These are phyloP conservation scores for Trichophaea hybrida DNA, from an alignment of 2,329 filamentous ascomycete species.

Conservation along the genomic window DNA sequence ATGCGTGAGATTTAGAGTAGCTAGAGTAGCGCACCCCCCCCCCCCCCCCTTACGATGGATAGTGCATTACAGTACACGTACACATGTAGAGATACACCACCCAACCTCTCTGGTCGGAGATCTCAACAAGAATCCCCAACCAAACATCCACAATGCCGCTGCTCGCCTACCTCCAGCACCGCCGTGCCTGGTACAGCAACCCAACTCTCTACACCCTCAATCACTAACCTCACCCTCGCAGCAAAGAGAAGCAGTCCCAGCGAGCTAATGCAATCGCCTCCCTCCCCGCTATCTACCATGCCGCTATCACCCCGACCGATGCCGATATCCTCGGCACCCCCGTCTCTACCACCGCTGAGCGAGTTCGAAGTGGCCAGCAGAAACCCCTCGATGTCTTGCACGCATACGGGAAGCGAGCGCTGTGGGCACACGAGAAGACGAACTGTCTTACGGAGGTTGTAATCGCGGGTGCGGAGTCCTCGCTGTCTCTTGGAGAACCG, in stretches of 20 bases:
- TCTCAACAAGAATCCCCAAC: too few species aligned
- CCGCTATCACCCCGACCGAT: constrained; percentile 49
- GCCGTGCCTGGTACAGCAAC: constrained; percentile 13
- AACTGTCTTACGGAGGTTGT: constrained; percentile 85
- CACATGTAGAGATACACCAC: neutral
- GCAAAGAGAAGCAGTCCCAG: constrained; percentile 65
- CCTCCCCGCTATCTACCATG: constrained; percentile 51
- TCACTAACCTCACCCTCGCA: constrained; percentile 31
- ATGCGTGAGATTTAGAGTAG: too few species aligned
- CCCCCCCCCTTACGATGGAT: too few species aligned
- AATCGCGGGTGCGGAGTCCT: constrained; percentile 57
- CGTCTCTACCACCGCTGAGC: constrained; percentile 62
- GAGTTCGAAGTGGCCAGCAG: constrained; percentile 55
- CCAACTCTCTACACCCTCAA: neutral
- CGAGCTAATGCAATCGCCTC: constrained; percentile 53
- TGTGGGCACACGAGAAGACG: constrained; percentile 70
- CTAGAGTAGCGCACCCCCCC: too few species aligned
- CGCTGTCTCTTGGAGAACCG: constrained; percentile 33
- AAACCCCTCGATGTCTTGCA: constrained; percentile 60
- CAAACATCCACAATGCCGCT: constrained; percentile 7
- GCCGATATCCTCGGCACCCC: constrained; percentile 53
- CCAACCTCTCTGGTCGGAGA: neutral
- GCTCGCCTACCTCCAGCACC: constrained; percentile 18
- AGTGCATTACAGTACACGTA: too few species aligned
- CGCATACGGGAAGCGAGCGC: constrained; percentile 72